Conservation (phyloP, 257 asterid genomes). For the Scutellaria minor region DNA sequence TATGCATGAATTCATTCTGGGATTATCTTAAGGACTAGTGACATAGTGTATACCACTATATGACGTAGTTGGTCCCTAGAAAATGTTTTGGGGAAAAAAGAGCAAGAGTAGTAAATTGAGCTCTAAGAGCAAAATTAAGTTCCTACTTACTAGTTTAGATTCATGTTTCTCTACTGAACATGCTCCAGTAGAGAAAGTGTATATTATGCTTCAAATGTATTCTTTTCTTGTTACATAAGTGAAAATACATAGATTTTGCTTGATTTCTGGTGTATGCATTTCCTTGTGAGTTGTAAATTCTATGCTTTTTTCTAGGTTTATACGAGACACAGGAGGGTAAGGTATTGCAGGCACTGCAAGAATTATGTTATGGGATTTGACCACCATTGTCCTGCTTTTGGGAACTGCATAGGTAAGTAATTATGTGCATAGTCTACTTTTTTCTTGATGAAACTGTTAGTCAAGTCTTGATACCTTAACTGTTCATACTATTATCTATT, state of each 20-base stretch:
- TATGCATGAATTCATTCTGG: background rate
- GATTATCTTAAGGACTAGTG: background rate
- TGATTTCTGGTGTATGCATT: conserved; percentile 1
- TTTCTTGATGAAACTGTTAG: conserved; percentile 27
- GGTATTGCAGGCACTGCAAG: conserved; percentile 59
- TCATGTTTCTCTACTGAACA: conserved; percentile 15
- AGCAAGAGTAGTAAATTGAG: background rate
- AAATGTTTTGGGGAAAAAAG: background rate
- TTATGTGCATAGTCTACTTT: background rate
- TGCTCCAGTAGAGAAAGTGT: background rate
- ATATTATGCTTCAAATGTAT: conserved; percentile 22
- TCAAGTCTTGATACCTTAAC: conserved; percentile 3
- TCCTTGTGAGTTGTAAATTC: conserved; percentile 6
- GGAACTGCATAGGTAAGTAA: conserved; percentile 60
- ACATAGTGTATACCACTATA: background rate
- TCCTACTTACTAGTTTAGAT: background rate
- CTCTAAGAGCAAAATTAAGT: background rate
- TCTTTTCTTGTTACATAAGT: background rate
- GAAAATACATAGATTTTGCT: conserved; percentile 6
- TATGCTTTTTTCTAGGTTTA: conserved; percentile 39
- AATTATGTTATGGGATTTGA: conserved; percentile 54
- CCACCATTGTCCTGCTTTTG: conserved; percentile 75
- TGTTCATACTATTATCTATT: conserved; percentile 9
- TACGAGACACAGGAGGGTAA: conserved; percentile 37
- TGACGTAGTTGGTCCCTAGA: background rate